These are phyloP conservation scores for Chlamydomonas reinhardtii DNA, from an alignment of 163 green algal genomes.

Conservation along the genomic window DNA sequence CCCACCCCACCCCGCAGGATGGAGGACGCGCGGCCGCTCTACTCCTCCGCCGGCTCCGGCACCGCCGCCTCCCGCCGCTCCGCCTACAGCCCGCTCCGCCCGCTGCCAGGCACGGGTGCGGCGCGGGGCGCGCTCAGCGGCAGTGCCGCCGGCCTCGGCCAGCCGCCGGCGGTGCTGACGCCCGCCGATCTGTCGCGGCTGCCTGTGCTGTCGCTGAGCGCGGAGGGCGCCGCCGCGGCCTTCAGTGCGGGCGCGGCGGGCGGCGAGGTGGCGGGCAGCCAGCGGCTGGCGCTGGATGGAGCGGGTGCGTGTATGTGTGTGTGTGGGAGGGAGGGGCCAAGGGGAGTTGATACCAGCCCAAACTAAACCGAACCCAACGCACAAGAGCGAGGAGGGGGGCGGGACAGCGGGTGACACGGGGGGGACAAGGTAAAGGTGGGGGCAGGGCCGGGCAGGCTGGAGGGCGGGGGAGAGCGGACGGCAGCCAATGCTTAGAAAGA, in stretches of 20 bases:
- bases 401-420: no score
- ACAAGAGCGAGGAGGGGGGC: no score
- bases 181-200: not conserved
- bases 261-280: not conserved
- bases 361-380: no score
- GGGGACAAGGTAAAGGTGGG: no score
- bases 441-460: no score
- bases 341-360: no score
- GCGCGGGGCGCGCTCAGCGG: not conserved
- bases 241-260: conserved; percentile 10
- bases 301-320: not conserved
- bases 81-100: not conserved
- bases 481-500: no score
- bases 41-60: not conserved
- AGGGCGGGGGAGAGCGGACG: no score
- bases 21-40: not conserved
- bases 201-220: conserved; percentile 10
- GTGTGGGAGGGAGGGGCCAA: no score
- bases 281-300: not conserved
- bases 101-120: no score
- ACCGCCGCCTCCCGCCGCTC: not conserved
- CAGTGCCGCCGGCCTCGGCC: not conserved
- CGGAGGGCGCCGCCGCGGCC: not conserved
- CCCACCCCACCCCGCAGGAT: no score
- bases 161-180: not conserved